Conservation (phyloP, 192 early-diverging fungal genomes). For the Tieghemiomyces parasiticus region DNA sequence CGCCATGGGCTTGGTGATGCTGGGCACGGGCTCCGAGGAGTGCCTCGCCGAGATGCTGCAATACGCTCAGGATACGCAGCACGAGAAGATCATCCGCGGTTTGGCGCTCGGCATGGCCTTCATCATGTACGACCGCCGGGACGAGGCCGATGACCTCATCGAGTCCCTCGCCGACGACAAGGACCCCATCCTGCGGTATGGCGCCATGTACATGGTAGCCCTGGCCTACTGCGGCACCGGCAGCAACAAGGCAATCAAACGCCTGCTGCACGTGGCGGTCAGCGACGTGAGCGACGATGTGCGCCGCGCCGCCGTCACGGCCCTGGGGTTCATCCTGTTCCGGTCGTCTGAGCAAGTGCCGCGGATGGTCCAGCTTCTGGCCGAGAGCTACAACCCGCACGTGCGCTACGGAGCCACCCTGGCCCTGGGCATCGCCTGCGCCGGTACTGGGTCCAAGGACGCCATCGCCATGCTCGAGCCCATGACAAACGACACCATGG, state of each 20-base stretch:
- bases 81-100: conserved; percentile 99
- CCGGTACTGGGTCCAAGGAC: conserved; percentile 81
- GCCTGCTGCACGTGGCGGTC: conserved; percentile 92
- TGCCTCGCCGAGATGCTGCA: conserved; percentile 90
- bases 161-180: conserved; percentile 76
- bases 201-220: conserved; percentile 92
- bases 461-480: conserved; percentile 91
- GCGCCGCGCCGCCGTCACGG: conserved; percentile 94
- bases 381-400: conserved; percentile 98
- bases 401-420: conserved; percentile 93
- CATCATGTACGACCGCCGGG: conserved; percentile 95
- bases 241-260: conserved; percentile 90
- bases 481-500: conserved; percentile 92
- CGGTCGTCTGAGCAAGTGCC: conserved; percentile 91
- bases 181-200: conserved; percentile 90
- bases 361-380: conserved; percentile 90
- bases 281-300: conserved; percentile 99
- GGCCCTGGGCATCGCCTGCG: conserved; percentile 94
- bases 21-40: conserved; percentile 68
- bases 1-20: conserved; percentile 94
- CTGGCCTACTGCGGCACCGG: conserved; percentile 98
- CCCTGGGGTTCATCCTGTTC: conserved; percentile 89
- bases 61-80: conserved; percentile 96
- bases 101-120: conserved; percentile 86
- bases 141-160: conserved; percentile 83